Conservation (phyloP, 495 filamentous ascomycete species). For the Xylaria telfairii region DNA sequence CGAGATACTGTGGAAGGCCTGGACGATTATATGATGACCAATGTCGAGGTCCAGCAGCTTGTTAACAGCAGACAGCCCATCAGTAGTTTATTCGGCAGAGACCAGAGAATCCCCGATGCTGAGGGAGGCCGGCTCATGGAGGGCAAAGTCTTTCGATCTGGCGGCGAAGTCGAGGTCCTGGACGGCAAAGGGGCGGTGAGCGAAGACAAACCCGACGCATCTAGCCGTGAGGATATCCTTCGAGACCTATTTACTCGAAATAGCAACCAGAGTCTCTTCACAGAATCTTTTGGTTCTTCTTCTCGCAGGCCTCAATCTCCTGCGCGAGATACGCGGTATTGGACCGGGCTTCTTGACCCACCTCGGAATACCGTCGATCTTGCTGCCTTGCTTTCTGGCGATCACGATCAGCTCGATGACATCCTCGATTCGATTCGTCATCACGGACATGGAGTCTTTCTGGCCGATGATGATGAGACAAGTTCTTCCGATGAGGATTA, state of each 20-base stretch:
- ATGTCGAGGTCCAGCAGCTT: constrained; percentile 72
- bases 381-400: constrained; percentile 44
- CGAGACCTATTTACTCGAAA: constrained; percentile 46
- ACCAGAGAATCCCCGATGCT: constrained; percentile 65
- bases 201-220: constrained; percentile 50
- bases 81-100: constrained; percentile 70
- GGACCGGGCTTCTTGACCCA: constrained; percentile 48
- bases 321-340: constrained; percentile 42
- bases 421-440: constrained; percentile 38
- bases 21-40: constrained; percentile 79
- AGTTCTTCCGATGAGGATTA: constrained; percentile 37
- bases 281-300: constrained; percentile 37
- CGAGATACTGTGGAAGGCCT: constrained; percentile 80
- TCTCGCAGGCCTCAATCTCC: constrained; percentile 39
- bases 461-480: constrained; percentile 31
- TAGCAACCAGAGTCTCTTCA: constrained; percentile 43
- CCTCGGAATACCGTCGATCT: constrained; percentile 47
- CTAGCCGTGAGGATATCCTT: constrained; percentile 49
- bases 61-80: constrained; percentile 78
- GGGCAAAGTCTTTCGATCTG: constrained; percentile 64
- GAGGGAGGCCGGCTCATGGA: constrained; percentile 64
- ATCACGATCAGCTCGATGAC: constrained; percentile 35
- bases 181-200: constrained; percentile 52
- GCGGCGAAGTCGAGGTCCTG: constrained; percentile 67
- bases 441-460: constrained; percentile 17